Evolutionary conservation across 1,139 yeast genomes (phyloP).

Genomic region (Arxiozyma slooffiae): DNA sequence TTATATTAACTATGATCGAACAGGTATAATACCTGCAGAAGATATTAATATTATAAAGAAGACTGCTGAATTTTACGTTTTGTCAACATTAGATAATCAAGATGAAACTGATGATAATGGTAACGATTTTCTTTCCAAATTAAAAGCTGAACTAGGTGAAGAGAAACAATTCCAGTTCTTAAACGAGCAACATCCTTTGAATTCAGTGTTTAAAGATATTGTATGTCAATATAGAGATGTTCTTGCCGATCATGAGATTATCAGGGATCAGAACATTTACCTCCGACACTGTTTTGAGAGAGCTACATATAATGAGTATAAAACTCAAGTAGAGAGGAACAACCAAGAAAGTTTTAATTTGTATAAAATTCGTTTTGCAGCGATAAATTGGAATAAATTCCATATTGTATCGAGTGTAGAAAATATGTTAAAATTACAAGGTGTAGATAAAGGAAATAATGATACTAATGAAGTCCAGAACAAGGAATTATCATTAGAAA

Average conservation of each 20-base stretch:
- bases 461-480: neutral
- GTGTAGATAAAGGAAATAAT: neutral
- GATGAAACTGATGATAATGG: conserved; percentile 31
- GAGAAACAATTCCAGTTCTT: conserved; percentile 63
- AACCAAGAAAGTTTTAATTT: conserved; percentile 28
- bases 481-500: neutral
- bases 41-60: conserved; percentile 64
- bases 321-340: conserved; percentile 30
- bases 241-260: neutral
- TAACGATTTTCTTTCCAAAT: conserved; percentile 34
- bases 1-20: conserved; percentile 43
- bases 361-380: conserved; percentile 50
- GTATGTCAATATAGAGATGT: conserved; percentile 46
- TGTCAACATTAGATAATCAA: neutral
- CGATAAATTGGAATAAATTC: conserved; percentile 84
- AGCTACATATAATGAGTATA: conserved; percentile 46
- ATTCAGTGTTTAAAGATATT: conserved; percentile 42
- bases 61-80: conserved; percentile 60
- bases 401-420: neutral
- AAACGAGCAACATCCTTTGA: conserved; percentile 49
- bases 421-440: neutral
- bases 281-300: conserved; percentile 42
- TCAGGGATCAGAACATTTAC: conserved; percentile 20
- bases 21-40: conserved; percentile 40
- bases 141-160: conserved; percentile 35